phyloP scores from a whole-genome alignment of 2,329 filamentous ascomycete genomes.

The Colletotrichum siamense region DNA sequence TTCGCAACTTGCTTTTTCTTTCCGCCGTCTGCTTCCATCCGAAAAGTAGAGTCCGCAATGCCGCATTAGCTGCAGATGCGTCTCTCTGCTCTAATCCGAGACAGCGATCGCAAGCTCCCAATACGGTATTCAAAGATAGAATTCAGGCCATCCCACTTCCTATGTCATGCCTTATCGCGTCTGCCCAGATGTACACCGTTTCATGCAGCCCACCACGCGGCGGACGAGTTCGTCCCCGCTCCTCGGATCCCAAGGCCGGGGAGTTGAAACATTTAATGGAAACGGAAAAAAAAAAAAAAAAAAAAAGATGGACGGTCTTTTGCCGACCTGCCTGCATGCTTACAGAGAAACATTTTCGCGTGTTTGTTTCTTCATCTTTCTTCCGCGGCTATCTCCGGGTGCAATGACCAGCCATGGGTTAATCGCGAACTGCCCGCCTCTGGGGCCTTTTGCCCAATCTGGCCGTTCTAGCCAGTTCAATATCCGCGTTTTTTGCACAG shows the following conservation, averaged over 20 bases:
- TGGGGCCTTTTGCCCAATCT: background rate
- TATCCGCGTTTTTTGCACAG: background rate
- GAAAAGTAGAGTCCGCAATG: background rate
- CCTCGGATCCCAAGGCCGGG: slow-evolving; percentile 1
- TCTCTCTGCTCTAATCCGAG: background rate
- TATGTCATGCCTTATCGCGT: background rate
- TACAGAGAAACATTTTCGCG: background rate
- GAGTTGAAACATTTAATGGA: slow-evolving; percentile 21
- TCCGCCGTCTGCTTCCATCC: background rate
- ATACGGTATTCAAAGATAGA: background rate
- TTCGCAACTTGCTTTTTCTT: background rate
- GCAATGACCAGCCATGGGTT: background rate
- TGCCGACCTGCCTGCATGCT: background rate
- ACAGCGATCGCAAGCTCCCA: background rate
- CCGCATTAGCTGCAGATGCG: background rate
- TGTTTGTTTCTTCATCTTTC: background rate
- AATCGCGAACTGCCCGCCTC: background rate
- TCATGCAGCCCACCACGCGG: slow-evolving; percentile 16
- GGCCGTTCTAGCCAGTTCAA: background rate
- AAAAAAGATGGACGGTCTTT: background rate
- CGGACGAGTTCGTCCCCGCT: slow-evolving; percentile 6
- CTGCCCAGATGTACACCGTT: slow-evolving; percentile 9
- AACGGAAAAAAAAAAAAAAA: background rate
- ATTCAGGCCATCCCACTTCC: background rate
- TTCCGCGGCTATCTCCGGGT: slow-evolving; percentile 2